These are phyloP conservation scores for Picea sitchensis DNA, from an alignment of 75 land plant species.

Conservation along the genomic window DNA sequence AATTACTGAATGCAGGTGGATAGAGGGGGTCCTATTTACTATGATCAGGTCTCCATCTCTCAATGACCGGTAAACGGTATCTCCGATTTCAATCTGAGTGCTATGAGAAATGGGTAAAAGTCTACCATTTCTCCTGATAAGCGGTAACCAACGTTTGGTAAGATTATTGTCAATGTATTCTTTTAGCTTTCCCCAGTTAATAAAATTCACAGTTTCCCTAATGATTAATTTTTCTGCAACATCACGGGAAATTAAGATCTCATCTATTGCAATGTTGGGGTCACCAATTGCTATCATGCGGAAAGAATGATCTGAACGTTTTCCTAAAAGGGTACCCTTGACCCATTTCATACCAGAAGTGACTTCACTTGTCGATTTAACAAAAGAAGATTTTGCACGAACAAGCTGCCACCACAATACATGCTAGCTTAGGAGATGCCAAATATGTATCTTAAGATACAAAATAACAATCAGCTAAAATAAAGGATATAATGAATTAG, in stretches of 20 bases:
- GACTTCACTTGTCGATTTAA: neutral
- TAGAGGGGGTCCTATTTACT: constrained; percentile 77
- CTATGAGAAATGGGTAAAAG: constrained; percentile 1
- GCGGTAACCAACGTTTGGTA: neutral
- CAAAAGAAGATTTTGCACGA: constrained; percentile 11
- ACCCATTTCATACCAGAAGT: constrained; percentile 58
- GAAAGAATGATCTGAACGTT: constrained; percentile 55
- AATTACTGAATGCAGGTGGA: constrained; percentile 83
- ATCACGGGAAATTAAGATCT: constrained; percentile 66
- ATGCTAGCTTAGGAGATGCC: neutral
- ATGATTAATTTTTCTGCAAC: constrained; percentile 49
- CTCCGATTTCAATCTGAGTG: constrained; percentile 54
- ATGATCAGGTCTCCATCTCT: constrained; percentile 73
- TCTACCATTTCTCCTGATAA: constrained; percentile 26
- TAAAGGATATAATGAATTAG: neutral
- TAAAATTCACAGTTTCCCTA: constrained; percentile 41
- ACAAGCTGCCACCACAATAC: constrained; percentile 25
- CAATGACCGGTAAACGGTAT: constrained; percentile 52
- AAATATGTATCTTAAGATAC: neutral
- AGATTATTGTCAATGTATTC: neutral
- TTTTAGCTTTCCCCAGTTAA: constrained; percentile 48
- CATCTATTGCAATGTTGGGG: constrained; percentile 53
- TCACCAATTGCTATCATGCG: constrained; percentile 79
- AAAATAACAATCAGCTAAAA: neutral
- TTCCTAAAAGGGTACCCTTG: constrained; percentile 63